Base-by-base conservation (phyloP, 2,329 filamentous ascomycete species). In the Tetracladium maxilliforme region DNA sequence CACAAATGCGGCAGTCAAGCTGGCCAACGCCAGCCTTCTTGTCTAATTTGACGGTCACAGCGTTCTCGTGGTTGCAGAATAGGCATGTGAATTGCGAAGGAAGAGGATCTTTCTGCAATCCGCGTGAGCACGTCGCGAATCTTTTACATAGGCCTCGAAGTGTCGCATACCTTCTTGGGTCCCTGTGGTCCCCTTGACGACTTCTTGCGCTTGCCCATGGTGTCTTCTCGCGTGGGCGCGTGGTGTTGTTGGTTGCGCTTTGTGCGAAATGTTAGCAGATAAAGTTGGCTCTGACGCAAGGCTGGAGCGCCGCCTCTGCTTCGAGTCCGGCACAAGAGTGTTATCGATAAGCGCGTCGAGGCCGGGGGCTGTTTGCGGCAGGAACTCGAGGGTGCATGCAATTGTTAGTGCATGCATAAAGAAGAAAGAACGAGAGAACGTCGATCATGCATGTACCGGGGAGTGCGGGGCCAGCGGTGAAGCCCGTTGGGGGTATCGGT, bases 51-150 rank as follows among this genome's bases (percentile, higher is more conserved):
- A 94, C 80, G 15, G 71, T 67, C 26, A 98, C 81, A 1, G 86
- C 82, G 37, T 83, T 90, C 48, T 95, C 90, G 54, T 95, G 86
- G 50, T 94, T 95, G 64, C 90, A 98, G 57, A 98, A 98, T 22
- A 98, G 73, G 48, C 90, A 98, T 29, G 86, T 82, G 52, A 98
- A 98, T n/a, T 71, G 70, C 4, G 81, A 86, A 4, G 77, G 65
- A 11, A 90, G 64, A 20, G 72, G 68, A 40, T 86, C 79, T 47
- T 66, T 56, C 73, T 78, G 37, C 31, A 19, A 14, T 13, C 18
- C 18, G 14, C n/a, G 17, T 9, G 8, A 14, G n/a, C n/a, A n/a
- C n/a, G n/a, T n/a, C n/a, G n/a, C n/a, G n/a, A n/a, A n/a, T n/a
- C n/a, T n/a, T n/a, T n/a, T n/a, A 25, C n/a, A 18, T 24, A 17